Evolutionary conservation across 75 land plant genomes (phyloP).

Genomic region (Larix kaempferi): DNA sequence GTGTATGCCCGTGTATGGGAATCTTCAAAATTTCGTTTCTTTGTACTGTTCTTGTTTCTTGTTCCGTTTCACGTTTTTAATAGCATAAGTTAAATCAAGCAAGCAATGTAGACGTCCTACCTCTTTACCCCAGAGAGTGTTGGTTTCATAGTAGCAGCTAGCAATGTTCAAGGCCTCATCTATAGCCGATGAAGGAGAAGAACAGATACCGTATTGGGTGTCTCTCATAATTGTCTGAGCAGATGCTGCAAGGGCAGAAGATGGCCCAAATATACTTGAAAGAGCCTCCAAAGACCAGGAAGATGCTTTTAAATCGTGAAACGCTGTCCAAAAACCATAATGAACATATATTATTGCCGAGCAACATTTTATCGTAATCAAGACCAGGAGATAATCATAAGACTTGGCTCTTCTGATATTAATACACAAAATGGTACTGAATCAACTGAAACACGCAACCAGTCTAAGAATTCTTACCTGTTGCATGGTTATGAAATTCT

Average conservation of each 20-base stretch:
- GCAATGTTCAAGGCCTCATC: constrained; percentile 23
- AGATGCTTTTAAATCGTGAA: not conserved
- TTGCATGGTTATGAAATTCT: not conserved
- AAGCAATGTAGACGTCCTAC: constrained; percentile 3
- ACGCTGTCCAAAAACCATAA: not conserved
- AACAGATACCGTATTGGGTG: too few species aligned
- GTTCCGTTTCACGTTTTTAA: too few species aligned
- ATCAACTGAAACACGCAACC: not conserved
- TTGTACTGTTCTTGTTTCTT: too few species aligned
- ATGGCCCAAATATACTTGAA: constrained; percentile 14
- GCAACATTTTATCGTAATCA: not conserved
- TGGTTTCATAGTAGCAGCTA: constrained; percentile 19
- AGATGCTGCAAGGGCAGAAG: constrained; percentile 15
- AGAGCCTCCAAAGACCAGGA: not conserved
- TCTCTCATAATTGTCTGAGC: not conserved
- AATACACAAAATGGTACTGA: not conserved
- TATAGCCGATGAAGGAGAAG: not conserved
- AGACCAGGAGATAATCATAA: not conserved
- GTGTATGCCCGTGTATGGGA: too few species aligned
- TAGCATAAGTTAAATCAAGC: not conserved
- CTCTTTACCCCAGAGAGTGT: constrained; percentile 31
- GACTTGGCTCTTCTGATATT: constrained; percentile 1
- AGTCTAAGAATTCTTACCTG: not conserved
- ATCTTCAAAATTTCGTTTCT: too few species aligned
- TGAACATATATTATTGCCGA: too few species aligned